Conservation (phyloP, 23 red algal genomes). For the Gracilaria caudata region DNA sequence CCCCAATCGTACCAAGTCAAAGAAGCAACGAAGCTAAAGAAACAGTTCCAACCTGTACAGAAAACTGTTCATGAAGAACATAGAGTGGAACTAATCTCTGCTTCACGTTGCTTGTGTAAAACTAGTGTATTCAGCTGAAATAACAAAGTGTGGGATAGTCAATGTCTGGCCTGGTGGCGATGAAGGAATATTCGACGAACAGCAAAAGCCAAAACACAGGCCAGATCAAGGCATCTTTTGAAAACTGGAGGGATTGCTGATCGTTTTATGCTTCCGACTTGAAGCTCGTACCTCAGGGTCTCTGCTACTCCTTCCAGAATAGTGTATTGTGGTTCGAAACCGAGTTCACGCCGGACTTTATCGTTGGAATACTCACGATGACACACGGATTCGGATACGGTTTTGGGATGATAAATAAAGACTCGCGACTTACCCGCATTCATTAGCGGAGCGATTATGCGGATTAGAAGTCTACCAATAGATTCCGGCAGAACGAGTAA, state of each 20-base stretch:
- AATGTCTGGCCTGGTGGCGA: not conserved
- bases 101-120: not conserved
- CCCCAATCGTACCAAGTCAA: constrained; percentile 4
- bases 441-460: constrained; percentile 42
- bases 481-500: not conserved
- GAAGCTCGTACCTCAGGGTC: constrained; percentile 30
- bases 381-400: constrained; percentile 14
- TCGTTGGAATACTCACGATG: constrained; percentile 62
- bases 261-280: constrained; percentile 22
- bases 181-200: constrained; percentile 7
- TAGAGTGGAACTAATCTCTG: not conserved
- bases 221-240: constrained; percentile 44
- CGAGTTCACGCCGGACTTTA: constrained; percentile 33
- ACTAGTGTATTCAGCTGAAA: not conserved
- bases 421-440: constrained; percentile 48
- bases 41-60: not conserved
- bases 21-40: constrained; percentile 38
- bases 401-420: constrained; percentile 70
- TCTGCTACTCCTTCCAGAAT: constrained; percentile 42
- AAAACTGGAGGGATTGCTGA: constrained; percentile 25
- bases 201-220: constrained; percentile 6
- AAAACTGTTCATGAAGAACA: not conserved
- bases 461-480: constrained; percentile 26
- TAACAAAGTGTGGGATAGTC: not conserved
- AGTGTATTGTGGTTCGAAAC: constrained; percentile 45